Evolutionary conservation across 768 basidiomycete species (phyloP).

Genomic region (Clathrus columnatus): DNA sequence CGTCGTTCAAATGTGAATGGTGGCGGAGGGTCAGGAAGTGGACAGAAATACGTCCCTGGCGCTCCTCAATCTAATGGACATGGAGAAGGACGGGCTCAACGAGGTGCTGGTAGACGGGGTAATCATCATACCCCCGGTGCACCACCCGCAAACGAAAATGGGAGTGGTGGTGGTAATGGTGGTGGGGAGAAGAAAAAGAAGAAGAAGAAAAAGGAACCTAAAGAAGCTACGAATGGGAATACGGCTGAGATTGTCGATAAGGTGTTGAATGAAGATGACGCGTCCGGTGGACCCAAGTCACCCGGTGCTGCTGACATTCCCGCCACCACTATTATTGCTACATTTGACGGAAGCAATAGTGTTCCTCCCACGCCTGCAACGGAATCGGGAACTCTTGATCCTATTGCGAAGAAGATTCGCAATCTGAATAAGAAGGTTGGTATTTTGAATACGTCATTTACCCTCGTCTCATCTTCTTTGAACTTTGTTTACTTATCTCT

Average conservation of each 20-base stretch:
- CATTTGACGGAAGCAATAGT: slow-evolving; percentile 22
- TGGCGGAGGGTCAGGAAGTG: slow-evolving; percentile 56
- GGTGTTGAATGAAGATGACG: slow-evolving; percentile 17
- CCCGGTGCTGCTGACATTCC: slow-evolving; percentile 20
- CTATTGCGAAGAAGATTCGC: slow-evolving; percentile 83
- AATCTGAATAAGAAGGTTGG: slow-evolving; percentile 93
- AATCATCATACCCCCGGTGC: slow-evolving; percentile 68
- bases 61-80: slow-evolving; percentile 23
- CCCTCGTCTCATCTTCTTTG: neutral
- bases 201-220: slow-evolving; percentile 45
- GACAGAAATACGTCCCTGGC: slow-evolving; percentile 45
- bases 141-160: slow-evolving; percentile 34
- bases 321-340: slow-evolving; percentile 20
- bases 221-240: slow-evolving; percentile 23
- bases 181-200: slow-evolving; percentile 45
- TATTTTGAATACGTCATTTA: slow-evolving; percentile 6
- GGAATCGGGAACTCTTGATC: slow-evolving; percentile 54
- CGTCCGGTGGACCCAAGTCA: slow-evolving; percentile 21
- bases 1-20: slow-evolving; percentile 43
- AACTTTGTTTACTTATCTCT: slow-evolving; percentile 9
- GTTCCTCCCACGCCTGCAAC: slow-evolving; percentile 47
- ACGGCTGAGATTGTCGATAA: slow-evolving; percentile 7
- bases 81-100: slow-evolving; percentile 22
- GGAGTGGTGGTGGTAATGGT: slow-evolving; percentile 15
- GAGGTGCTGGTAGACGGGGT: slow-evolving; percentile 14